Base-by-base conservation (phyloP, 352 stramenopile genomes). In the Halophytophthora batemanensis region DNA sequence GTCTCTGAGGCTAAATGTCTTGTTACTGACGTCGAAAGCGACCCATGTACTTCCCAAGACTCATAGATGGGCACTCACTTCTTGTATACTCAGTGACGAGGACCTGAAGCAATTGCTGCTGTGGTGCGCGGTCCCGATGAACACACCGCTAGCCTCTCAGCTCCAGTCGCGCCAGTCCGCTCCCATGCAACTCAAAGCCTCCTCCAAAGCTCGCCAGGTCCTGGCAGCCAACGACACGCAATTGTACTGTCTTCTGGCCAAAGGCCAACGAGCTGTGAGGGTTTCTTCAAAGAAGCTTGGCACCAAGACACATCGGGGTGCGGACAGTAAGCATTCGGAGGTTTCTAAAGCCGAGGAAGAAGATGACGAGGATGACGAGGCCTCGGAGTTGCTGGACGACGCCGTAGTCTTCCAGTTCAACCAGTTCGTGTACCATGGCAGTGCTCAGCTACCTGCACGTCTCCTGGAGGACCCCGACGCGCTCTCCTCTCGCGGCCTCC, bases 361-460 rank as follows among this genome's bases (percentile, higher is more conserved):
- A 31, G 25, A 31, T 10, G 25, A 31, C n/a, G 42, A 65, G 2
- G 53, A 53, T 13, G 59, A 75, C 2, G 54, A 56, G 19, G 60
- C 66, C 10, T 50, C 53, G 4, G 50, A 59, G 21, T 5, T 71
- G 15, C 40, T 67, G 3, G 50, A 64, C 7, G 59, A 71, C 14
- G 56, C 61, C 13, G 77, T 85, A 0, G 61, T 88, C 1, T 88
- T 88, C 50, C 72, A 83, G 41, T 85, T 88, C 59, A 81, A 85
- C 43, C 50, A 84, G 50, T 86, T 71, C 52, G 53, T 82, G 2
- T 88, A 88, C 37, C 54, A 69, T 10, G 74, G 77, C 2, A 61
- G 47, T 6, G 48, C 69, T 13, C 50, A 50, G 12, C 28, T 86
- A 6, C 49, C 52, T 5, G 48, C 50, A 3, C 42, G 19, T 1